Conservation (phyloP, 2,329 filamentous ascomycete genomes). For the Fusarium coffeatum region DNA sequence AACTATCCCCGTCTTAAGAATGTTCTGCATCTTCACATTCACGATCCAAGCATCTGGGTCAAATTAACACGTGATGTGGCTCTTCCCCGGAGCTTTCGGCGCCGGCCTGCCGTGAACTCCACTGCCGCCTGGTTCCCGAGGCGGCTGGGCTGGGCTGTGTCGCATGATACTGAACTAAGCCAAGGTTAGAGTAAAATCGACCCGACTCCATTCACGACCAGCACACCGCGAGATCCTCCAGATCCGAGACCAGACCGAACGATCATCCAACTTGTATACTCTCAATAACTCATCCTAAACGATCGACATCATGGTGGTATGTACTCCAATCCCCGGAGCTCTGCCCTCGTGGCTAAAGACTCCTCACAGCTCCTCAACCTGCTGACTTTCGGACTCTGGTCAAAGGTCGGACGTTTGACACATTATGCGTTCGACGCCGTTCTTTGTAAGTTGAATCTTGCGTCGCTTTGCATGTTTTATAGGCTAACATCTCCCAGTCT, state of each 20-base stretch:
- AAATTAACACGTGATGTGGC: conserved; percentile 37
- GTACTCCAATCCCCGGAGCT: conserved; percentile 38
- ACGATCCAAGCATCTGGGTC: conserved; percentile 10
- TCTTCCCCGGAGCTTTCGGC: conserved; percentile 42
- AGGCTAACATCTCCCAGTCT: conserved; percentile 69
- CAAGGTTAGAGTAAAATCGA: conserved; percentile 30
- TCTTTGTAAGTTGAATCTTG: conserved; percentile 71
- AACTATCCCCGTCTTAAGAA: conserved; percentile 5
- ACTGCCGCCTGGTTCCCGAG: conserved; percentile 31
- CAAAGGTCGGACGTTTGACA: conserved; percentile 89
- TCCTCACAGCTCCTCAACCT: conserved; percentile 69
- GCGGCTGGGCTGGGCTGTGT: conserved; percentile 32
- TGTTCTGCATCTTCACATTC: conserved; percentile 7
- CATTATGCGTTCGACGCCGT: conserved; percentile 98
- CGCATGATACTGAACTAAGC: conserved; percentile 42
- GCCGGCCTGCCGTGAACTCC: conserved; percentile 35
- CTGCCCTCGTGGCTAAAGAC: conserved; percentile 51
- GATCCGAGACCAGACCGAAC: neutral
- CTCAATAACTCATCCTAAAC: neutral
- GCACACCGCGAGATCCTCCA: conserved; percentile 29
- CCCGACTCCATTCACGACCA: conserved; percentile 40
- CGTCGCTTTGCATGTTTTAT: neutral
- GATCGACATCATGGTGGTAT: conserved; percentile 50
- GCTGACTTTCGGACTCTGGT: conserved; percentile 75
- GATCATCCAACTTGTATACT: conserved; percentile 5